Conservation (phyloP, 495 filamentous ascomycete species). For the Hypoxylon rickii region DNA sequence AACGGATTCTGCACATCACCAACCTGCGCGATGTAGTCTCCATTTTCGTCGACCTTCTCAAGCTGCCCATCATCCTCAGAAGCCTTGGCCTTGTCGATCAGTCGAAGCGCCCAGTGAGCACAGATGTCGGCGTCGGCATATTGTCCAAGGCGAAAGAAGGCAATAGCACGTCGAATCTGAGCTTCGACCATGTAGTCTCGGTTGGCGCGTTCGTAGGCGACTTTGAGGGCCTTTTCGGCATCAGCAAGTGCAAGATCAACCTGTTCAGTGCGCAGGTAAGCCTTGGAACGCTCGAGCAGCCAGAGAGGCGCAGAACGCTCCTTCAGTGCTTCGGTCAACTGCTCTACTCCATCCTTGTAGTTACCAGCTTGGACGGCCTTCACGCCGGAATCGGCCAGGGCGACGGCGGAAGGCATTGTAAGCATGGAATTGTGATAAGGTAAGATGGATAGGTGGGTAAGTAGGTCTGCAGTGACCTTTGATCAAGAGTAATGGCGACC, state of each 20-base stretch:
- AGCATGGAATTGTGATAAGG: too few species aligned
- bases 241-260: slow-evolving; percentile 69
- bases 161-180: slow-evolving; percentile 79
- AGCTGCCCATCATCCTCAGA: slow-evolving; percentile 47
- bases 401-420: slow-evolving; percentile 33
- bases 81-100: slow-evolving; percentile 50
- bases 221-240: slow-evolving; percentile 74
- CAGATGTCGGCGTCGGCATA: slow-evolving; percentile 79
- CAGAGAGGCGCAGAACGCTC: slow-evolving; percentile 74
- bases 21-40: slow-evolving; percentile 43
- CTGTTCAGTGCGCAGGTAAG: slow-evolving; percentile 66
- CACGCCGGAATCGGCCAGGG: slow-evolving; percentile 43
- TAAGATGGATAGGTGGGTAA: too few species aligned
- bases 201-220: slow-evolving; percentile 73
- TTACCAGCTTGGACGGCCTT: slow-evolving; percentile 67
- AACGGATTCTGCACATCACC: slow-evolving; percentile 35
- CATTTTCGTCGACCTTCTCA: slow-evolving; percentile 44
- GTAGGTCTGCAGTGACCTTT: too few species aligned
- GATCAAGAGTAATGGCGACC: too few species aligned
- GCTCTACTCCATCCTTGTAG: slow-evolving; percentile 66
- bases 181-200: slow-evolving; percentile 78
- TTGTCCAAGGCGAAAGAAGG: slow-evolving; percentile 69
- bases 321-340: slow-evolving; percentile 77
- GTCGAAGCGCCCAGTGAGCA: slow-evolving; percentile 66
- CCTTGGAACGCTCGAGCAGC: slow-evolving; percentile 85